phyloP scores from a whole-genome alignment of 805 yeast species.

The Schwanniomyces occidentalis region DNA sequence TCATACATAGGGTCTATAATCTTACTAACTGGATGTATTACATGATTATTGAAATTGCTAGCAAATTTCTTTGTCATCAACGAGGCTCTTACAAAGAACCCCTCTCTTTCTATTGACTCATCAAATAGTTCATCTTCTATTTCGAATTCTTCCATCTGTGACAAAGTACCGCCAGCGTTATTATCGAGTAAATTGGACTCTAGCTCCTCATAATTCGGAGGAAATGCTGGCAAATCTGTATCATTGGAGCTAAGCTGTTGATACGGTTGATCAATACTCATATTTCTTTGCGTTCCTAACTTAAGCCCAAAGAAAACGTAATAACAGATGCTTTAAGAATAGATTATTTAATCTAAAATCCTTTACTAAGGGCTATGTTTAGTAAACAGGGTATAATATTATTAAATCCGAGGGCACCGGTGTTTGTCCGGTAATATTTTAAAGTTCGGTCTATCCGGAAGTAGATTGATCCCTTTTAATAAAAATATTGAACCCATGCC shows the following conservation, averaged over 20 bases:
- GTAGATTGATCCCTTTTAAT: too few relatives aligned
- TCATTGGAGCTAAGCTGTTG: conserved; percentile 2
- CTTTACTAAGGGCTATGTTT: too few relatives aligned
- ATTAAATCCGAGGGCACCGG: too few relatives aligned
- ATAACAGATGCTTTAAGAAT: too few relatives aligned
- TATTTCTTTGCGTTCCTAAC: too few relatives aligned
- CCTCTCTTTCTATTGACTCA: conserved; percentile 16
- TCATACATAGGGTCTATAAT: conserved; percentile 55
- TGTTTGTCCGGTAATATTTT: too few relatives aligned
- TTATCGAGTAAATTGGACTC: conserved; percentile 5
- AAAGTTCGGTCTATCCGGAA: too few relatives aligned
- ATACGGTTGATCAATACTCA: conserved; percentile 4
- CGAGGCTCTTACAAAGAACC: conserved; percentile 38
- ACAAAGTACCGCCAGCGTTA: conserved; percentile 1
- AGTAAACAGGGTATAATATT: too few relatives aligned
- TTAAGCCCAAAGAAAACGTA: too few relatives aligned
- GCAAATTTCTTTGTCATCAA: conserved; percentile 36
- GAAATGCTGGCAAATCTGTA: conserved; percentile 11
- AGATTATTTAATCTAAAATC: too few relatives aligned
- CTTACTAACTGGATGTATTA: conserved; percentile 44
- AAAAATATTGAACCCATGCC: too few relatives aligned
- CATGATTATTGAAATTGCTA: conserved; percentile 30
- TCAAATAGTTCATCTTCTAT: conserved; percentile 32
- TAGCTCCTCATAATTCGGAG: conserved; percentile 15
- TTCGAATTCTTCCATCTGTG: conserved; percentile 35